These are phyloP conservation scores for Hypoxylon sp. DNA, from an alignment of 2,329 filamentous ascomycete genomes.

Conservation along the genomic window DNA sequence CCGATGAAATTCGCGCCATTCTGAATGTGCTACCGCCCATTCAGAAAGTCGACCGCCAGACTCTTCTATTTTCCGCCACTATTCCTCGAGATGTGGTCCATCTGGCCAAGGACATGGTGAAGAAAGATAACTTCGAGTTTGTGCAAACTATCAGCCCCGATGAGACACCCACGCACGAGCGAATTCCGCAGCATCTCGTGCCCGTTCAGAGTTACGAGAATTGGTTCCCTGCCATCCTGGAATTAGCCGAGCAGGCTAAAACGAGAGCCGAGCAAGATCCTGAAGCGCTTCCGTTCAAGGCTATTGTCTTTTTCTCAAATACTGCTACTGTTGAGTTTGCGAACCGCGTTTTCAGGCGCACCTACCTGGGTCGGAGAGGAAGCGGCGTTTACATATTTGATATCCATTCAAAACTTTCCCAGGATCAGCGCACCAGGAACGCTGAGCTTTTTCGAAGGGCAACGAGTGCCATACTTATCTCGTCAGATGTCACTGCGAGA, in stretches of 20 bases:
- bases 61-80: conserved; percentile 95
- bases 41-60: conserved; percentile 79
- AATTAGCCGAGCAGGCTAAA: conserved; percentile 76
- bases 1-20: conserved; percentile 74
- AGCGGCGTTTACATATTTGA: conserved; percentile 62
- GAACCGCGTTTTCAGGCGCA: conserved; percentile 66
- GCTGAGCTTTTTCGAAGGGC: conserved; percentile 78
- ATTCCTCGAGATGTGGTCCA: conserved; percentile 85
- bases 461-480: conserved; percentile 76
- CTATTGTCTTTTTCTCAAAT: conserved; percentile 92
- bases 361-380: conserved; percentile 55
- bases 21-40: conserved; percentile 72
- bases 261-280: conserved; percentile 57
- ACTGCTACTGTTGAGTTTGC: conserved; percentile 79
- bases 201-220: conserved; percentile 78
- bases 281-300: conserved; percentile 80
- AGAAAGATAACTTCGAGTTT: conserved; percentile 84
- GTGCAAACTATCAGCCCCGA: conserved; percentile 88
- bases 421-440: conserved; percentile 75
- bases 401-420: conserved; percentile 85
- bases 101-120: conserved; percentile 83
- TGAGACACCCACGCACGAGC: conserved; percentile 86
- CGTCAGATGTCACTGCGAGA: conserved; percentile 83
- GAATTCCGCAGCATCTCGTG: conserved; percentile 84
- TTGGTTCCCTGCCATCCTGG: conserved; percentile 79